A percentile compares a stretch with the other conserved stretches of the same genome.
These are phyloP conservation scores for Hansenula sp. DNA, from an alignment of 1,139 yeast species.

Conservation along the genomic window DNA sequence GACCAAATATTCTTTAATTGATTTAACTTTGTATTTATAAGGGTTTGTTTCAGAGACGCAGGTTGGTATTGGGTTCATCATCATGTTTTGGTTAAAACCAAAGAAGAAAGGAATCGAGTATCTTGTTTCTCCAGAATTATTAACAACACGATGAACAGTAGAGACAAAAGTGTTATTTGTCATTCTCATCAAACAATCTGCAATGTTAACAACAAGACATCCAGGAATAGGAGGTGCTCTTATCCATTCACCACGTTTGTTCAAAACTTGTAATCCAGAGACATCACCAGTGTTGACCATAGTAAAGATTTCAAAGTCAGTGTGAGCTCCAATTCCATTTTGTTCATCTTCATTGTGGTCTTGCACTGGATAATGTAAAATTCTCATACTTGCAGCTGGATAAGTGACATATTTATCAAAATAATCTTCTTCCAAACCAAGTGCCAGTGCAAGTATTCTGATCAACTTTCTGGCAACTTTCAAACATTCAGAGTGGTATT, in stretches of 20 bases:
- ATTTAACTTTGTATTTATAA: constrained; percentile 7
- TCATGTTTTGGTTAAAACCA: constrained; percentile 23
- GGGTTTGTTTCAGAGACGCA: constrained; percentile 16
- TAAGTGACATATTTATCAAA: constrained; percentile 19
- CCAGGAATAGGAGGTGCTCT: constrained; percentile 26
- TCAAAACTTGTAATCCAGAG: constrained; percentile 30
- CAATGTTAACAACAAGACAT: constrained; percentile 30
- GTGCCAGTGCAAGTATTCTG: constrained; percentile 26
- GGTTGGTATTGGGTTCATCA: constrained; percentile 20
- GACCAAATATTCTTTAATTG: no score
- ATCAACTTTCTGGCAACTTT: constrained; percentile 23
- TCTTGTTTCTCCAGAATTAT: constrained; percentile 22
- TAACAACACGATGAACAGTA: constrained; percentile 30
- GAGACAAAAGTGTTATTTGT: constrained; percentile 29
- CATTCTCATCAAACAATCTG: constrained; percentile 29
- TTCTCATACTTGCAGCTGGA: constrained; percentile 25
- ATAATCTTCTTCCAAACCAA: constrained; percentile 26
- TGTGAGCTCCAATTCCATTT: constrained; percentile 34
- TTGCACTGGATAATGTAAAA: constrained; percentile 31
- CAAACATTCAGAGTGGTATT: constrained; percentile 21
- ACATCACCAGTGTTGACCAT: constrained; percentile 28
- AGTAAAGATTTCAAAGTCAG: constrained; percentile 34
- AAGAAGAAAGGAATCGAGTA: constrained; percentile 28
- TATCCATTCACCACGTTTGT: constrained; percentile 26
- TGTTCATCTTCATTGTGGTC: constrained; percentile 20